Evolutionary conservation across 2,329 filamentous ascomycete species (phyloP).

Genomic region (Fusarium sp.): DNA sequence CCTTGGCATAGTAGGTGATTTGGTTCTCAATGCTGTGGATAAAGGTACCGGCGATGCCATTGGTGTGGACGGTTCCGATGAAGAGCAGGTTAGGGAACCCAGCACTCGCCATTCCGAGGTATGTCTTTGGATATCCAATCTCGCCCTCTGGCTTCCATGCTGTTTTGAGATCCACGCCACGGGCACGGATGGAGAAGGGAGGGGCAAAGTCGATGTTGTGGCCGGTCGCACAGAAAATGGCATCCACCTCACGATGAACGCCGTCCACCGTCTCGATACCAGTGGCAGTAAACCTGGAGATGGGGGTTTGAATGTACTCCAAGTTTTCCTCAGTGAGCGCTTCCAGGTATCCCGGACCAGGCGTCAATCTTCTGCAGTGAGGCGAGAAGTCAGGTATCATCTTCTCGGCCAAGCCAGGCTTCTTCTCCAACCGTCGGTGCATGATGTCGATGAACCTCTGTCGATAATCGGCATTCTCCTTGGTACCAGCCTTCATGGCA

Average conservation of each 20-base stretch:
- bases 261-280: neutral
- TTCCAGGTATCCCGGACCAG: slow-evolving; percentile 75
- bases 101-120: neutral
- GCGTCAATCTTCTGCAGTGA: slow-evolving; percentile 72
- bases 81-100: neutral
- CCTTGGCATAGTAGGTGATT: neutral
- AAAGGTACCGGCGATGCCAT: neutral
- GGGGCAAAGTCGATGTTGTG: neutral
- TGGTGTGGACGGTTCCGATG: neutral
- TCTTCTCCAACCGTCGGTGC: neutral
- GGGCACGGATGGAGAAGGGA: neutral
- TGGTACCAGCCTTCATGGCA: neutral
- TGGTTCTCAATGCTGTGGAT: neutral
- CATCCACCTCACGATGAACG: neutral
- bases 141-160: neutral
- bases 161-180: neutral
- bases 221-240: neutral
- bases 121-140: neutral
- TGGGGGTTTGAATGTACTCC: slow-evolving; percentile 58
- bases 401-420: neutral
- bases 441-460: slow-evolving; percentile 1
- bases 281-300: neutral
- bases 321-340: slow-evolving; percentile 71
- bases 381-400: slow-evolving; percentile 68
- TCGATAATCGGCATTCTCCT: neutral